phyloP scores from a whole-genome alignment of 23 red algal genomes.

The Gracilaria gracilis region DNA sequence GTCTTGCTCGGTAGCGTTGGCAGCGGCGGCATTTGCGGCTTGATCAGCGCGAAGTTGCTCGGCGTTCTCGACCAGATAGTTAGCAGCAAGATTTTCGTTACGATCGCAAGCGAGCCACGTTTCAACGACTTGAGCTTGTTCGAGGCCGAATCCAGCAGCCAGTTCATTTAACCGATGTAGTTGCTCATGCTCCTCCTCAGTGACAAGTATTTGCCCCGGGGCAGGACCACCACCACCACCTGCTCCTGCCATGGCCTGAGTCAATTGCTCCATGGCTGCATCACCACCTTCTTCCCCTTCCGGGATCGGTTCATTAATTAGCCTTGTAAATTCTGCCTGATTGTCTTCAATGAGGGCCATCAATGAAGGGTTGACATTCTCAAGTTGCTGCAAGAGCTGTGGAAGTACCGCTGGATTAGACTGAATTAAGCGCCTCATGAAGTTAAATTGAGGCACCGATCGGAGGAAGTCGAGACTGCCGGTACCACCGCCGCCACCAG shows the following conservation, averaged over 20 bases:
- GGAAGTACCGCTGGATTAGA: slow-evolving; percentile 81
- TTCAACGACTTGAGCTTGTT: slow-evolving; percentile 73
- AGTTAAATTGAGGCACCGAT: slow-evolving; percentile 79
- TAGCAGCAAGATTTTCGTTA: slow-evolving; percentile 90
- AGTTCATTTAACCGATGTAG: slow-evolving; percentile 81
- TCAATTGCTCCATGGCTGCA: slow-evolving; percentile 71
- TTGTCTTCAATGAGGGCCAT: slow-evolving; percentile 88
- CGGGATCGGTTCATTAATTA: slow-evolving; percentile 91
- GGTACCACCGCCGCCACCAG: slow-evolving; percentile 19
- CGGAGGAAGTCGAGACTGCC: slow-evolving; percentile 88
- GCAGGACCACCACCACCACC: slow-evolving; percentile 40
- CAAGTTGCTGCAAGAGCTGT: slow-evolving; percentile 88
- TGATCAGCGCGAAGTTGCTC: slow-evolving; percentile 76
- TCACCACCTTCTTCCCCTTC: slow-evolving; percentile 67
- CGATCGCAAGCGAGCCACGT: slow-evolving; percentile 96
- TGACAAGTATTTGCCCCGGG: slow-evolving; percentile 78
- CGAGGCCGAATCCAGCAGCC: slow-evolving; percentile 82
- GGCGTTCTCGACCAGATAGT: slow-evolving; percentile 92
- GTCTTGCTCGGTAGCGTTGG: slow-evolving; percentile 22
- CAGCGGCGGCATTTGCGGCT: slow-evolving; percentile 20
- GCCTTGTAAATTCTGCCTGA: slow-evolving; percentile 86
- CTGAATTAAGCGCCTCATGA: slow-evolving; percentile 93
- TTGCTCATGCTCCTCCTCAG: slow-evolving; percentile 90
- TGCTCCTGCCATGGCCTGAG: slow-evolving; percentile 56
- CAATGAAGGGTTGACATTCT: slow-evolving; percentile 77